Evolutionary conservation across 2,329 filamentous ascomycete genomes (phyloP), one percentile per base, ranked within the genome.

Genomic region (Colletotrichum sp.): DNA sequence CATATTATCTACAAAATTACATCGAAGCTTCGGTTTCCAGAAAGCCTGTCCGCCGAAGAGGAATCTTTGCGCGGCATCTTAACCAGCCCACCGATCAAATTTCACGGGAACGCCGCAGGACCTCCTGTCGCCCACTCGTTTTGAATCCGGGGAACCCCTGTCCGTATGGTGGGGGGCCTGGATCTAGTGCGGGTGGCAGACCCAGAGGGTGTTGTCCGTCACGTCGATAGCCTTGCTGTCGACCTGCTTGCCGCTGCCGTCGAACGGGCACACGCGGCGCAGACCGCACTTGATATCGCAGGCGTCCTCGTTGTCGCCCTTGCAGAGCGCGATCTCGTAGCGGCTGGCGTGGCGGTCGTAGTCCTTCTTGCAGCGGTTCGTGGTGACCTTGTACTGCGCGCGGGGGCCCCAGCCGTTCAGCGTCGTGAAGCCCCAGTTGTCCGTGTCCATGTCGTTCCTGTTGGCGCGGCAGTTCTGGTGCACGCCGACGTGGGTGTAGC

Each of bases 311-410:
- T 72, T 36, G 24, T 72, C 36, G 5, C 72, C 72, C 32, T 66
- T 65, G 68, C 72, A 75, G 8, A 73, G 39, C 8, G 71, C 71
- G 8, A 73, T n/a, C 57, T 73, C 71, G 30, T 73, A 73, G 15
- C 71, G 71, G 30, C 71, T 73, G 18, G 66, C 71, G 71, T 73
- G 71, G 18, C 71, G 71, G 57, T 44, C 39, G 18, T 36, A 62
- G 9, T 24, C 18, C 55, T 70, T 63, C 24, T 70, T 70, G 57
- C 71, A 73, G 24, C 71, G 65, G 65, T 70, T n/a, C 2, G 44
- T 49, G 12, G 66, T 63, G 18, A 73, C 8, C 10, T 63, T 63
- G 24, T 73, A 73, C 57, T 21, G 66, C 6, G 71, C 18, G 36
- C 15, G 13, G 7, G 71, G 71, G 6, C 71, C 71, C 36, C 36